Percentiles rank a stretch among this genome's conserved stretches.
phyloP scores from a whole-genome alignment of 169 alveolate species.

The Cryptosporidium canis region DNA sequence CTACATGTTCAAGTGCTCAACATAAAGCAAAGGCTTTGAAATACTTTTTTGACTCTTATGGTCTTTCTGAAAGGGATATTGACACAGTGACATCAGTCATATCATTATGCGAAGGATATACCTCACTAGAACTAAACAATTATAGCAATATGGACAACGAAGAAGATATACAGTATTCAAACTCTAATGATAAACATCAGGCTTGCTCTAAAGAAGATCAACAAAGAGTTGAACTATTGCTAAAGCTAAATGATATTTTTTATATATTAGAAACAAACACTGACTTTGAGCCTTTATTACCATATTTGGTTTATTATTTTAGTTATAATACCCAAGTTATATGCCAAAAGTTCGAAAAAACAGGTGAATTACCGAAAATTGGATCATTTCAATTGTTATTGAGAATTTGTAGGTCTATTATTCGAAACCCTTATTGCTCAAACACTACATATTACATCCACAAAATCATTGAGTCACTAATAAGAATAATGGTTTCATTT shows the following conservation, averaged over 20 bases:
- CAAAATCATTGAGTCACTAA: slow-evolving; percentile 34
- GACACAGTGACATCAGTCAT: slow-evolving; percentile 2
- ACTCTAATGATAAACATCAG: not conserved
- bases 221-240: not conserved
- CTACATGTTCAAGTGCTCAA: not conserved
- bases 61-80: slow-evolving; percentile 64
- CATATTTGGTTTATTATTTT: slow-evolving; percentile 22
- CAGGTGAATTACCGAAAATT: slow-evolving; percentile 14
- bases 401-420: not conserved
- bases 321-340: slow-evolving; percentile 16
- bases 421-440: slow-evolving; percentile 29
- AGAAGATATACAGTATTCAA: not conserved
- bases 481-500: slow-evolving; percentile 33
- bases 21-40: not conserved
- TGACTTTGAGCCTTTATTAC: slow-evolving; percentile 24
- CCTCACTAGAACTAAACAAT: not conserved
- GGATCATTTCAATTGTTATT: slow-evolving; percentile 46
- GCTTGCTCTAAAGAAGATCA: not conserved
- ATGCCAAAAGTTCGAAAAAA: slow-evolving; percentile 1
- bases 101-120: not conserved
- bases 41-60: slow-evolving; percentile 2
- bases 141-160: no score
- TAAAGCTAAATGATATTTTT: slow-evolving; percentile 1
- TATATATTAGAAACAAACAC: slow-evolving; percentile 13
- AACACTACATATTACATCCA: slow-evolving; percentile 37